Evolutionary conservation across 208 protist species (phyloP).

Genomic region (Dictyostelium gargantuum): DNA sequence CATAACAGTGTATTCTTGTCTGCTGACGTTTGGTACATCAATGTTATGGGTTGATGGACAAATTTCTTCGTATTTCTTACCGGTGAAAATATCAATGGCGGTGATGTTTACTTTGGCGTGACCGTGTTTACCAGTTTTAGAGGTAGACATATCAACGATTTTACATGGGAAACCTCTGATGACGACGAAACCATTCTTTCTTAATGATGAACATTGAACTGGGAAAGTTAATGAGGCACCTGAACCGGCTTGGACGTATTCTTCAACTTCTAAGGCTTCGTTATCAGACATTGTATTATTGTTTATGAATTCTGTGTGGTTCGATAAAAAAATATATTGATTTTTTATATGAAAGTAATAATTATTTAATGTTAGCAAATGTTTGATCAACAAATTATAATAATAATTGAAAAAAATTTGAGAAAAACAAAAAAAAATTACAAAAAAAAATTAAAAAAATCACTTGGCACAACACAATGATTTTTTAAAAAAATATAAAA

Average conservation of each 20-base stretch:
- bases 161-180: slow-evolving; percentile 94
- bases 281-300: slow-evolving; percentile 41
- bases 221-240: slow-evolving; percentile 76
- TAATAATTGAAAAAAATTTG: too few species aligned
- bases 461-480: too few species aligned
- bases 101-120: slow-evolving; percentile 98
- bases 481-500: too few species aligned
- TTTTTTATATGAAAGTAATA: neutral
- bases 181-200: slow-evolving; percentile 88
- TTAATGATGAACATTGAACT: slow-evolving; percentile 81
- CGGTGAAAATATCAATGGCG: slow-evolving; percentile 98
- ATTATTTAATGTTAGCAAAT: too few species aligned
- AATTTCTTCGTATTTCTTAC: slow-evolving; percentile 98
- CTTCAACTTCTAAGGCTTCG: slow-evolving; percentile 44
- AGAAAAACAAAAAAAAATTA: too few species aligned
- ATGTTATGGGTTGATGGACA: slow-evolving; percentile 97
- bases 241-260: slow-evolving; percentile 16
- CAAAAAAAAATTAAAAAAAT: too few species aligned
- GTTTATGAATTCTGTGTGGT: neutral
- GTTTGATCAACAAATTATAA: too few species aligned
- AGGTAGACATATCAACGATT: slow-evolving; percentile 97
- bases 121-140: slow-evolving; percentile 99
- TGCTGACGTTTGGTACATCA: slow-evolving; percentile 94
- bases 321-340: neutral
- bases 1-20: slow-evolving; percentile 93